phyloP scores from a whole-genome alignment of 441 rosid species.

The Metrosideros polymorpha region DNA sequence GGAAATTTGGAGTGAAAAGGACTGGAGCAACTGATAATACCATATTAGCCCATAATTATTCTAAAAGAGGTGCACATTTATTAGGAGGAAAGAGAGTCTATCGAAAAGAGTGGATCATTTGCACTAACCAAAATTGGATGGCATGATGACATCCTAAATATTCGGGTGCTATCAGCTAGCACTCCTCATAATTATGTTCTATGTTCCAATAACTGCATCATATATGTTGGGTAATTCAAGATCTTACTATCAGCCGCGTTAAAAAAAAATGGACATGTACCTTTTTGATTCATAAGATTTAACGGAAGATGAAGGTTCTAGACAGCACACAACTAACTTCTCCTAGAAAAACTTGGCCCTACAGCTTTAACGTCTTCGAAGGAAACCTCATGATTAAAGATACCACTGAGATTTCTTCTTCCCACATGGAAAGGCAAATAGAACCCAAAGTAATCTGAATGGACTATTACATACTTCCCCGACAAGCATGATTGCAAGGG shows the following conservation, averaged over 20 bases:
- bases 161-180: not conserved
- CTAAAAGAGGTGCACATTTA: not conserved
- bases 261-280: not conserved
- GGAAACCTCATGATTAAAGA: not conserved
- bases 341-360: conserved; percentile 67
- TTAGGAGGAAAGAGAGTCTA: not conserved
- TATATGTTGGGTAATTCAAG: not conserved
- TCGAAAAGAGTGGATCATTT: not conserved
- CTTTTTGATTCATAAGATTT: not conserved
- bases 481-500: not conserved
- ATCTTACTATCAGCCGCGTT: no score
- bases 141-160: not conserved
- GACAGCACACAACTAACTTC: conserved; percentile 62
- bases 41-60: not conserved
- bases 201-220: not conserved
- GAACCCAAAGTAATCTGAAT: not conserved
- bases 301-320: not conserved
- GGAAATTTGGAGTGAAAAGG: no score
- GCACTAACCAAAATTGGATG: not conserved
- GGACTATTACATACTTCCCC: no score
- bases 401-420: not conserved
- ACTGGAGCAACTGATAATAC: not conserved
- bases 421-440: not conserved
- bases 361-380: conserved; percentile 43
- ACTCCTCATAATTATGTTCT: not conserved